Evolutionary conservation across 2,329 filamentous ascomycete species (phyloP), one percentile per base, ranked within the genome.

Genomic region (Dactylellina haptotyla): DNA sequence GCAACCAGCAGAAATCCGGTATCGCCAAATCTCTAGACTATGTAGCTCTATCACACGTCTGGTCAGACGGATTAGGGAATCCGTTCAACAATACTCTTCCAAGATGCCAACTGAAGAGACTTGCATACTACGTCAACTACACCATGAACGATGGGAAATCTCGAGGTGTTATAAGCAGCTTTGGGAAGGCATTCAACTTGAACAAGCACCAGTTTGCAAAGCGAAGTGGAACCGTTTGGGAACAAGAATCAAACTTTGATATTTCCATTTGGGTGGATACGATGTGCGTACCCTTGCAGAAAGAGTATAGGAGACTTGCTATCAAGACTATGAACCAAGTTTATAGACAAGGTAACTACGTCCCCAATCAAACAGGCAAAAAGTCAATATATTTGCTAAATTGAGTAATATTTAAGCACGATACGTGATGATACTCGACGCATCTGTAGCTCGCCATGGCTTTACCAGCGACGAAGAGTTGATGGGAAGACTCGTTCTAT

Each of bases 61-160:
- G 75, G 75, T 75, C 75, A 6, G 75, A 76, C 18, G 75, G 75
- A 14, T 66, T 76, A n/a, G 75, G 75, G 14, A 76, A 76, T 59
- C 70, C 75, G 3, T 48, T 32, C 2, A 71, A 43, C 18, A 76
- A 76, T 58, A 72, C 64, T 20, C 62, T 76, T 8, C 75, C 75
- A 0, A 48, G 46, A 8, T 76, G 75, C 32, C 75, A 76, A 20
- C 53, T 76, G 14, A 58, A 26, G 30, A 39, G 64, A 20, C 54
- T 75, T 43, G 70, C 70, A 4, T 69, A 75, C 32, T 75, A 67
- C 34, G 25, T 41, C 14, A 67, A 75, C 14, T 63, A 64, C 34
- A 58, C 64, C 37, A 67, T 69, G 56, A 73, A 69, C 9, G 58
- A 75, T 39, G 62, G 70, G 12, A 75, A 51, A 25, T 37, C 63